Percentiles rank a stretch among this genome's conserved stretches.
Evolutionary conservation across 2,329 filamentous ascomycete species (phyloP).

Genomic region (Colletotrichum orchidophilum): DNA sequence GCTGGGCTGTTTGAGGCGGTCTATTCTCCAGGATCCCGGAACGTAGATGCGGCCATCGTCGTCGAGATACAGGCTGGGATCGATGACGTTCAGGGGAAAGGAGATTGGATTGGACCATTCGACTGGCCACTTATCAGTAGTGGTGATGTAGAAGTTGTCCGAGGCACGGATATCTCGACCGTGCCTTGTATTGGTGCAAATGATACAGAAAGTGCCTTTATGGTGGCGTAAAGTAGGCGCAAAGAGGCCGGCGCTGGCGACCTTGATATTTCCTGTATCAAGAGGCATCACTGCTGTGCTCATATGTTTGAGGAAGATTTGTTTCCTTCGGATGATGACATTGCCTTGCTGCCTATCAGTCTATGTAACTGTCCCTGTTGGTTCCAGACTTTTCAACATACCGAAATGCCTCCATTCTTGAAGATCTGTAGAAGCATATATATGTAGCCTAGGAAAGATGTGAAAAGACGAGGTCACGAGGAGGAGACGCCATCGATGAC

Average conservation of each 20-base stretch:
- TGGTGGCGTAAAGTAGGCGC: constrained; percentile 39
- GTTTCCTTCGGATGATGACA: constrained; percentile 11
- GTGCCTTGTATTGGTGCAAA: constrained; percentile 38
- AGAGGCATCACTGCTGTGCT: background rate
- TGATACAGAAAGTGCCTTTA: constrained; percentile 38
- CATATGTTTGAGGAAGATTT: constrained; percentile 4
- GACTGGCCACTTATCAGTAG: constrained; percentile 37
- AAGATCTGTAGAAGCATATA: constrained; percentile 46
- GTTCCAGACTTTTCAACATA: background rate
- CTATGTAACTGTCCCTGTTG: too few species aligned
- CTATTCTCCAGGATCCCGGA: constrained; percentile 35
- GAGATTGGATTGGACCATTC: constrained; percentile 43
- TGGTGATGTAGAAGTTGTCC: constrained; percentile 38
- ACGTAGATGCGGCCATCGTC: constrained; percentile 47
- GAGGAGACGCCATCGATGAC: constrained; percentile 41
- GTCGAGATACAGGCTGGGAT: constrained; percentile 59
- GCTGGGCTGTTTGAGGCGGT: background rate
- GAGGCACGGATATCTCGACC: background rate
- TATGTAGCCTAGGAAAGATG: constrained; percentile 63
- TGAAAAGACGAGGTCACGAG: constrained; percentile 67
- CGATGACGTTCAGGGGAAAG: constrained; percentile 53
- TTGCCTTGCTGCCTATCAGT: background rate
- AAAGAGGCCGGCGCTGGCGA: constrained; percentile 34
- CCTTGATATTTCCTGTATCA: constrained; percentile 14
- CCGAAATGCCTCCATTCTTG: constrained; percentile 43